Evolutionary conservation across 768 basidiomycete genomes (phyloP).

Genomic region (Amanita brunnescens): DNA sequence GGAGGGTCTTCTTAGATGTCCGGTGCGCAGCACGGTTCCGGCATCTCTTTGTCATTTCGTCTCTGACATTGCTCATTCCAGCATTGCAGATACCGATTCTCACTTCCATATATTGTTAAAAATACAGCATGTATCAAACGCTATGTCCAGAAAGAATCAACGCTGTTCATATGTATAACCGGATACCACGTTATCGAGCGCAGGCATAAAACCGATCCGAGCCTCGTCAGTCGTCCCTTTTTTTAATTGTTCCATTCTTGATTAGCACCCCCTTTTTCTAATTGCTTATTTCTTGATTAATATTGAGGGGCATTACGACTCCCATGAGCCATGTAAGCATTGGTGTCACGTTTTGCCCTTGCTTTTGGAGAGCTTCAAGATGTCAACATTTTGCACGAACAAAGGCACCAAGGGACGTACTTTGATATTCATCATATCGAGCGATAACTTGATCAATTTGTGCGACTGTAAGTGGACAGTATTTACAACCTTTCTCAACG

Average conservation of each 20-base stretch:
- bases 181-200: no score
- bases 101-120: no score
- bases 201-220: no score
- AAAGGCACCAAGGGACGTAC: conserved; percentile 15
- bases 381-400: not conserved
- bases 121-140: no score
- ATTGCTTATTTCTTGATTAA: not conserved
- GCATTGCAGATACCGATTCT: no score
- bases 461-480: conserved; percentile 27
- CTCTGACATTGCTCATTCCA: not conserved
- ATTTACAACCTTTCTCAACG: conserved; percentile 20
- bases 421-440: conserved; percentile 28
- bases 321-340: conserved; percentile 34
- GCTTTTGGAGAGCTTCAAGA: conserved; percentile 18
- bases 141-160: no score
- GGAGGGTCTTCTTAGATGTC: conserved; percentile 6
- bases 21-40: not conserved
- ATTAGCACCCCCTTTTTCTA: no score
- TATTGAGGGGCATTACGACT: conserved; percentile 28
- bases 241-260: no score
- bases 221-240: no score
- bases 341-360: conserved; percentile 23
- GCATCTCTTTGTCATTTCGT: not conserved
- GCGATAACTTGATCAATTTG: conserved; percentile 31
- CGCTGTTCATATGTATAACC: no score